Conservation (phyloP, 345 rosid genomes). For the Populus deltoides region DNA sequence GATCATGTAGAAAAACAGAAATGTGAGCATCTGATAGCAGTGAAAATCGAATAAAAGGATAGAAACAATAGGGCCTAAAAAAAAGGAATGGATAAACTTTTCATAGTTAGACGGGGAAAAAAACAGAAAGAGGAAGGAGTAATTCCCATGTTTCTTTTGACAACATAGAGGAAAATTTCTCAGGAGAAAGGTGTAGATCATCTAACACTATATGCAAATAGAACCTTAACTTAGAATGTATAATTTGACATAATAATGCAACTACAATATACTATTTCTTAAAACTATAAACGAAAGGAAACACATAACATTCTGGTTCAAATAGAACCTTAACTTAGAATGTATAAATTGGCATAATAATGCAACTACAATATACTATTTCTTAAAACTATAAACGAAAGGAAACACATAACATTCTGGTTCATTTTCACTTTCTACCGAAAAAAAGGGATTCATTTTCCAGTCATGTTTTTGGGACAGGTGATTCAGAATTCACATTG, state of each 20-base stretch:
- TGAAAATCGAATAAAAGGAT: background rate
- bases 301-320: too few species aligned
- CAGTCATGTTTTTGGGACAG: background rate
- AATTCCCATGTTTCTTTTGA: background rate
- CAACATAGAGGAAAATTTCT: background rate
- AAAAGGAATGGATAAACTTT: background rate
- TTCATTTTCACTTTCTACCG: background rate
- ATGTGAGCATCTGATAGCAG: background rate
- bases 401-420: background rate
- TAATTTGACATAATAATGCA: too few species aligned
- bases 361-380: too few species aligned
- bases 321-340: background rate
- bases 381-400: too few species aligned
- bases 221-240: background rate
- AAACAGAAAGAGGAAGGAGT: background rate
- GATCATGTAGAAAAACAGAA: slow-evolving; percentile 26
- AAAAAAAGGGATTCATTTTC: background rate
- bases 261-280: too few species aligned
- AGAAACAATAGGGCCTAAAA: background rate
- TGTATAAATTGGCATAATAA: too few species aligned
- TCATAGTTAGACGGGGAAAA: background rate
- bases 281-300: too few species aligned
- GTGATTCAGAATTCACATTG: background rate
- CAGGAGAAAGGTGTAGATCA: background rate
- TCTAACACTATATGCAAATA: background rate